Base-by-base conservation (phyloP, 108 stramenopile species). In the Pseudonitzschia pungens region DNA sequence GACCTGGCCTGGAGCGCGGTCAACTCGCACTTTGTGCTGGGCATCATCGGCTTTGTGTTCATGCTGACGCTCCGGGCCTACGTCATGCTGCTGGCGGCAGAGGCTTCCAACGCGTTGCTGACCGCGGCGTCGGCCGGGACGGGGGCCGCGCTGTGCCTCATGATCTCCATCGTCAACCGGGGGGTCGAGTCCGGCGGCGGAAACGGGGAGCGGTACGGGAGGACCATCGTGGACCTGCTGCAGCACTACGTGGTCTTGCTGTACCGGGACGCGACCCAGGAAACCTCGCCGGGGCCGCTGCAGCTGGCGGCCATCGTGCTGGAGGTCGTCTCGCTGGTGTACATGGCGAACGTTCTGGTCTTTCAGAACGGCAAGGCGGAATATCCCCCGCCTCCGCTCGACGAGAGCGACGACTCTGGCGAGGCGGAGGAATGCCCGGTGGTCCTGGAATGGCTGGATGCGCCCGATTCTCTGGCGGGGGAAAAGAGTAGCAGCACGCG, bases 1-100 rank as follows among this genome's bases (percentile, higher is more conserved):
- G 68, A 81, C 26, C 69, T 84, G 69, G 69, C 51, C 21, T 81
- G 83, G 83, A 29, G 36, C 26, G 83, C 75, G 0, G 72, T 73
- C 63, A 84, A 84, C 77, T 59, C 80, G 5, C 83, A 84, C 50
- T 84, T 74, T 55, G 68, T 84, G 26, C 18, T 77, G 42, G 83
- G 83, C 3, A 77, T 84, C 31, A 59, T 84, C 16, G 79, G 79
- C 0, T 84, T 84, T 36, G 42, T 69, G 16, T 15, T 18, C 0
- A 52, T 80, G 41, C 16, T 83, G 10, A 53, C 48, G 0, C 6
- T 73, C 22, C 50, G 78, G 20, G 76, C 63, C 0, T 84, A 81
- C 44, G 74, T 84, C 51, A 56, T 72, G 70, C 33, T 83, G 15
- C 50, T 79, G 16, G 72, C 48, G n/a, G 52, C 56, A 0, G 71